Evolutionary conservation across 805 yeast genomes (phyloP), one percentile per base, ranked within the genome.

Genomic region (Candida alai): DNA sequence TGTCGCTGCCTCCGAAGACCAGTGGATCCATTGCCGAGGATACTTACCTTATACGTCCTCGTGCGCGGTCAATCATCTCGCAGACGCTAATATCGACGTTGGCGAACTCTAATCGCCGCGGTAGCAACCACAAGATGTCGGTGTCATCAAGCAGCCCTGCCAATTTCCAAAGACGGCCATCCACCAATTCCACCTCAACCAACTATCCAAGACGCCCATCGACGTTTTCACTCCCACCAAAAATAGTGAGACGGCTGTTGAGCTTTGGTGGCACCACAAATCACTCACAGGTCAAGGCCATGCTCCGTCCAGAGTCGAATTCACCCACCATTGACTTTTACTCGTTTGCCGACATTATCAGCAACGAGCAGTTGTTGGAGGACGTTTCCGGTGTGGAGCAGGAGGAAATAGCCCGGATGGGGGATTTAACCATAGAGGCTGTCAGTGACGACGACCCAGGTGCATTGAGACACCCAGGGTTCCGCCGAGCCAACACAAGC

Each of bases 291-390:
- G 15, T 13, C 2, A n/a, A 27, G 28, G 22, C 26, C 5, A 22
- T 29, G 15, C 29, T 11, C 28, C 29, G 28, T 25, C 35, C 45
- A n/a, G 23, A 33, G 15, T 16, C 24, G 19, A 18, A 24, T 11
- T 30, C 30, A 6, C 28, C 38, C 9, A 52, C 59, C 6, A 51
- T 58, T 23, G 55, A 57, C 21, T 58, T 48, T 31, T 58, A 54
- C 38, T 54, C 59, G n/a, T 58, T 47, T 42, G 62, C 60, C 2
- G 63, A 58, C 20, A 50, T 57, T 43, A 34, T 54, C 9, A 44
- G 44, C 22, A 45, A 52, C 26, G 60, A 56, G 32, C 37, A 37
- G 19, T 37, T 28, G 14, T 22, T 24, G 10, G 14, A 6, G n/a
- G 25, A 36, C 14, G n/a, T 7, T 12, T 5, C 14, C 5, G 26